A percentile compares a stretch with the other conserved stretches of the same genome.
These are phyloP conservation scores for Trematosphaeria pertusa DNA, from an alignment of 2,329 filamentous ascomycete species.

Conservation along the genomic window DNA sequence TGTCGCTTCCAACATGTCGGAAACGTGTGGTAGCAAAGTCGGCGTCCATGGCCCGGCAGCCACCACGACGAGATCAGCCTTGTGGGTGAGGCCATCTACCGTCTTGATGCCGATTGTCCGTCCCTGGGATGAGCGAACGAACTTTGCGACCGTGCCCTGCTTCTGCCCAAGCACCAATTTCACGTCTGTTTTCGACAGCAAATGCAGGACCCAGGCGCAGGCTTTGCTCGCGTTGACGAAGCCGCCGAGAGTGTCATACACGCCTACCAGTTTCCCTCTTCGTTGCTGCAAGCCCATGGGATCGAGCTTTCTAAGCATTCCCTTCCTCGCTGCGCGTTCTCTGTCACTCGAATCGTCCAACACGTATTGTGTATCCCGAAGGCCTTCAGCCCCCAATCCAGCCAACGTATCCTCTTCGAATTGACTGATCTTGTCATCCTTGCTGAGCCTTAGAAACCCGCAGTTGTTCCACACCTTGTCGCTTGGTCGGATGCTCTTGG, in stretches of 20 bases:
- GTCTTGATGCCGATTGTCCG: slow-evolving; percentile 50
- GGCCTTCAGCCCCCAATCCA: neutral
- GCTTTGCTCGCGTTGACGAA: neutral
- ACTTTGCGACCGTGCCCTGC: slow-evolving; percentile 39
- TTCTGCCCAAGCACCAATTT: slow-evolving; percentile 49
- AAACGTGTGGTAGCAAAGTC: slow-evolving; percentile 48
- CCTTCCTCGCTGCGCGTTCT: neutral
- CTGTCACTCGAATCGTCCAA: neutral
- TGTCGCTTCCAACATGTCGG: slow-evolving; percentile 56
- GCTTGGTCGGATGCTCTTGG: neutral
- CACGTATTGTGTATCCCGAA: neutral
- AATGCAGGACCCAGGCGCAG: slow-evolving; percentile 49
- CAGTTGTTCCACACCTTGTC: neutral
- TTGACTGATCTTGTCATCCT: neutral
- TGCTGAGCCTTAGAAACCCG: neutral
- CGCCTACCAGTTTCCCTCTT: neutral
- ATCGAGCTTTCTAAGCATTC: neutral
- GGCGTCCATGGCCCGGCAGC: slow-evolving; percentile 57
- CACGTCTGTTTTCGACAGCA: slow-evolving; percentile 51
- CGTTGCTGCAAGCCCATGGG: neutral
- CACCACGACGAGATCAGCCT: slow-evolving; percentile 45
- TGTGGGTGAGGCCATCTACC: slow-evolving; percentile 43
- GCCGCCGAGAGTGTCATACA: neutral
- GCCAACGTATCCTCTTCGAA: neutral
- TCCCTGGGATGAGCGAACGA: slow-evolving; percentile 25